These are phyloP conservation scores for Zymoseptoria ardabiliae DNA, from an alignment of 2,329 filamentous ascomycete genomes.

Conservation along the genomic window DNA sequence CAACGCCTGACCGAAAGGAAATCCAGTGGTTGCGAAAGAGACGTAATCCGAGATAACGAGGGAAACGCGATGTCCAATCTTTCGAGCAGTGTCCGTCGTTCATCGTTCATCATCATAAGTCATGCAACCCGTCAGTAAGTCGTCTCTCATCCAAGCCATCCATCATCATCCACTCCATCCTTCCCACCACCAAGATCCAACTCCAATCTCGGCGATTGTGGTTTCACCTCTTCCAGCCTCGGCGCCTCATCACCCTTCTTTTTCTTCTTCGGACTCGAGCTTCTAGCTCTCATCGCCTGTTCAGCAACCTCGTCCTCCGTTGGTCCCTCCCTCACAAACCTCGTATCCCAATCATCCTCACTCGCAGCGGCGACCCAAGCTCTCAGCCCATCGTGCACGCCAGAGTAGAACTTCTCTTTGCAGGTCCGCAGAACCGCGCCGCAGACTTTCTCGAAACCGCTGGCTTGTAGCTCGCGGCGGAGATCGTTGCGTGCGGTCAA, in stretches of 20 bases:
- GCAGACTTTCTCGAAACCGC: constrained; percentile 86
- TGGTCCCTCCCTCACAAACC: constrained; percentile 70
- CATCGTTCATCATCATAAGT: not conserved
- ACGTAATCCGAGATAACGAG: not conserved
- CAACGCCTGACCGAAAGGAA: not conserved
- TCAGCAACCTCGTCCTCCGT: constrained; percentile 35
- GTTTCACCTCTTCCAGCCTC: constrained; percentile 15
- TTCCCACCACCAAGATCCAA: constrained; percentile 14
- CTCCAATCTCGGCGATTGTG: constrained; percentile 20
- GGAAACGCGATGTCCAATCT: too few relatives aligned
- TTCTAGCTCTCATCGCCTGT: constrained; percentile 31
- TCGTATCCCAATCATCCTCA: constrained; percentile 82
- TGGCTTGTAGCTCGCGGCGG: constrained; percentile 69
- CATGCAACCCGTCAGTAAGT: not conserved
- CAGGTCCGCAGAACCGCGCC: constrained; percentile 77
- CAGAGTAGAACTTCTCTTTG: constrained; percentile 95
- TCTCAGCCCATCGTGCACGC: constrained; percentile 79
- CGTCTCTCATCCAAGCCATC: constrained; percentile 26
- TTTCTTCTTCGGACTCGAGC: constrained; percentile 34
- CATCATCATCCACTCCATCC: constrained; percentile 21
- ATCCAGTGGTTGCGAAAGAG: not conserved
- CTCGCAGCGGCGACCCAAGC: constrained; percentile 84
- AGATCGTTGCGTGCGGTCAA: constrained; percentile 64
- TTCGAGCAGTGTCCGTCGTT: not conserved
- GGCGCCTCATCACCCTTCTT: constrained; percentile 19